Percentiles rank a stretch among this genome's conserved stretches.
phyloP scores from a whole-genome alignment of 345 rosid genomes.

The Gossypium mustelinum region DNA sequence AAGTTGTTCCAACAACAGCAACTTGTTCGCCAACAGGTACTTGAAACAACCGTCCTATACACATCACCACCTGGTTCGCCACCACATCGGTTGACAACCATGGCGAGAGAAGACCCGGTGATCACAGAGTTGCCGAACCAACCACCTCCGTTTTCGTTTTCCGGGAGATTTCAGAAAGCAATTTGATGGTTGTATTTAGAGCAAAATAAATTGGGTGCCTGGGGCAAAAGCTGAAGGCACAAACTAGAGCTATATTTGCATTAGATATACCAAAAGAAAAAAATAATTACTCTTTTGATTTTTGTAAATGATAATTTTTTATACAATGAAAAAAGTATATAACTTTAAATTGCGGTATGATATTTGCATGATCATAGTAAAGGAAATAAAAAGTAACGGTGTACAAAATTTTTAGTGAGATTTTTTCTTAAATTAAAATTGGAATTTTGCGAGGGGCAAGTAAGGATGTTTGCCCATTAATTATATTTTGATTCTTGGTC shows the following conservation, averaged over 20 bases:
- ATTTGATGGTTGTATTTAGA: slow-evolving; percentile 19
- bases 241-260: background rate
- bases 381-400: too few species aligned
- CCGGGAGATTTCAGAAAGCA: slow-evolving; percentile 28
- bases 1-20: slow-evolving; percentile 48
- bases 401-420: too few species aligned
- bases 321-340: background rate
- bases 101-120: slow-evolving; percentile 58
- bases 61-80: slow-evolving; percentile 74
- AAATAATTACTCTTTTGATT: slow-evolving; percentile 1
- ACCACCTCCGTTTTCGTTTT: slow-evolving; percentile 7
- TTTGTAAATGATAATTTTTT: background rate
- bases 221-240: slow-evolving; percentile 11
- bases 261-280: background rate
- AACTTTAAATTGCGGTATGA: background rate
- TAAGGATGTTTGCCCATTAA: too few species aligned
- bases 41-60: slow-evolving; percentile 48
- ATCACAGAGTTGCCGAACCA: slow-evolving; percentile 26
- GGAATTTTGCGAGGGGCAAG: too few species aligned
- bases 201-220: background rate
- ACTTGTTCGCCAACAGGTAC: slow-evolving; percentile 40
- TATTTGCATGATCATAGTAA: background rate
- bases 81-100: slow-evolving; percentile 28
- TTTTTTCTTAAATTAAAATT: too few species aligned
- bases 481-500: too few species aligned